Base-by-base conservation (phyloP, 805 yeast genomes). In the Candida glaebosa region DNA sequence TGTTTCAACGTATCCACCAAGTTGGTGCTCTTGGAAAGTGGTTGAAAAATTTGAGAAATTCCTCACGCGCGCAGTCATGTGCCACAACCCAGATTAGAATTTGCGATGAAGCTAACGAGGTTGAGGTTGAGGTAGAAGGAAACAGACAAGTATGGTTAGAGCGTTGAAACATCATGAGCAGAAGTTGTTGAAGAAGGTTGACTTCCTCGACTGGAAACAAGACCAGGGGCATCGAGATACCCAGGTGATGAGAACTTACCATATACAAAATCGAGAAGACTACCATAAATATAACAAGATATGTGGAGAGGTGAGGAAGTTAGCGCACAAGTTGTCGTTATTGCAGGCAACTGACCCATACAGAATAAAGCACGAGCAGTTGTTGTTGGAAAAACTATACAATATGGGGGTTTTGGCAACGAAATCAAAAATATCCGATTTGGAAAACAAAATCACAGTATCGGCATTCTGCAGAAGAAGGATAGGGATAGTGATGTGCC, bases 161-260 rank as follows among this genome's bases (percentile, higher is more conserved):
- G 75, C 86, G 53, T 77, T 93, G 46, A 93, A 93, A 63, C 88
- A 86, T 69, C 99, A 93, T 65, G 99, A 93, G 77, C 84, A 87
- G 74, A 90, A 89, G 67, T 79, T 93, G 55, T 78, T 93, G 55
- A 89, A 86, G 71, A 93, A 93, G 65, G 98, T 93, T 40, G 97
- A 93, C 60, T 88, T 93, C 69, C 85, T 88, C 39, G 95, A 93
- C 63, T 93, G 98, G 97, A 93, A 93, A 63, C 95, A 88, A 55
- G 99, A 93, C 61, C 82, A 84, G 42, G 88, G 91, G 22, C 99
- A 93, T 63, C 73, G 99, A 52, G 99, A 91, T 53, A 82, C 95
- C n/a, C 91, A 87, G 63, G 96, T 93, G 25, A 93, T 93, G 96
- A 77, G 95, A 53, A 84, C 87, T 40, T 93, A 90, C 63, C 96